phyloP scores from a whole-genome alignment of 306 rosid genomes.

The Spatholobus suberectus region DNA sequence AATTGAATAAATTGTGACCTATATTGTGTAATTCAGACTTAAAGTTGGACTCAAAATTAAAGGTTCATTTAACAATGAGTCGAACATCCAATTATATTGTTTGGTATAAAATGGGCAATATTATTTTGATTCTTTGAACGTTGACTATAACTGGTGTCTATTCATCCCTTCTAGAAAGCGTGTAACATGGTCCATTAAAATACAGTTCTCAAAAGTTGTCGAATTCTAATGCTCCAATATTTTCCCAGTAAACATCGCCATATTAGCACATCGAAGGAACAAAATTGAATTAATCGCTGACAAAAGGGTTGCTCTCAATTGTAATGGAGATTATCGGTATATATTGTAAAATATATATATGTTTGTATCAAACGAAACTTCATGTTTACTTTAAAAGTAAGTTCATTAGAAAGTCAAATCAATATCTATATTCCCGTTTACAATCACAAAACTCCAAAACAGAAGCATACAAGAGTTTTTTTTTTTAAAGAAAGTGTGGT shows the following conservation, averaged over 20 bases:
- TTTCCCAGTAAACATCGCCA: not conserved
- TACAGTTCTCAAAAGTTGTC: not conserved
- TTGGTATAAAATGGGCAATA: not conserved
- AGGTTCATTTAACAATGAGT: not conserved
- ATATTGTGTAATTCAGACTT: not conserved
- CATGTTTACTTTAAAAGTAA: not conserved
- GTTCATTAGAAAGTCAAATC: not conserved
- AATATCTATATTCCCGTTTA: not conserved
- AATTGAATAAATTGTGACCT: not conserved
- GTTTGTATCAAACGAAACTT: not conserved
- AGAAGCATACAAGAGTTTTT: not conserved
- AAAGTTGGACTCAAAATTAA: not conserved
- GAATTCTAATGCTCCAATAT: not conserved
- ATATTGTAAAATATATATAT: too few species aligned
- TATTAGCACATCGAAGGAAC: not conserved
- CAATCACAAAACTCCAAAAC: not conserved
- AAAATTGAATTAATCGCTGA: not conserved
- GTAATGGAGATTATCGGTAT: not conserved
- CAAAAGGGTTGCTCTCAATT: not conserved
- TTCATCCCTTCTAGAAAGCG: not conserved
- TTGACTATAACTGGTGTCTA: not conserved
- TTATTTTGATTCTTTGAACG: not conserved
- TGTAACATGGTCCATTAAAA: not conserved
- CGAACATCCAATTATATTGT: not conserved
- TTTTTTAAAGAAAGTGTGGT: not conserved